Evolutionary conservation across 2,329 filamentous ascomycete species (phyloP), one percentile per base, ranked within the genome.

Genomic region (Gaeumannomyces sp.): DNA sequence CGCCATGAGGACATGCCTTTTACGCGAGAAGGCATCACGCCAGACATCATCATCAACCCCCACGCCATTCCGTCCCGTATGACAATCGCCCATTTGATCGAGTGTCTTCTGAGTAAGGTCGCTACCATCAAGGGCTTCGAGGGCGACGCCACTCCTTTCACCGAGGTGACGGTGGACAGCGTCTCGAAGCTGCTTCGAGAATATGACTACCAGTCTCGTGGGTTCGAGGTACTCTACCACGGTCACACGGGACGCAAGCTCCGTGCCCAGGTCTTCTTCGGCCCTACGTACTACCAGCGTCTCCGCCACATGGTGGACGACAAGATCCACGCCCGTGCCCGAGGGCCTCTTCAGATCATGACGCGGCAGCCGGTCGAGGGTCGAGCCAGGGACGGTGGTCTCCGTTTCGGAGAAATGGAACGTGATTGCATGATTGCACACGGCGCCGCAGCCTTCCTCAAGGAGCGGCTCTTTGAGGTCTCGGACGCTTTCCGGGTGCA

Each of bases 401-500:
- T 99, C 59, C 94, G 96, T 75, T 99, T 99, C 87, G 95, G 95
- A 88, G 95, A 99, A 83, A 99, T 99, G 95, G 96, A 99, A 80
- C 94, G 96, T 81, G 96, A 99, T 86, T 99, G 95, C 77, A 99
- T 99, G 95, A 99, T 99, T 81, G 93, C 96, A n/a, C 96, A 99
- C 76, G 95, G 95, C 75, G 95, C 96, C 4, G 94, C 92, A 64
- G 90, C 93, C 1, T 99, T 99, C 85, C 80, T 99, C 74, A 99
- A 99, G 81, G 95, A 99, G 82, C 88, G 95, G 73, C 80, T 99
- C 66, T 97, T 99, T 73, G 94, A 98, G 76, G 95, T 99, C 62
- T 97, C 92, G 64, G 95, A 99, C 80, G 94, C 95, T 53, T 99
- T 98, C 85, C 86, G 93, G 77, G 95, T 99, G 66, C 95, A 99